Conservation (phyloP, 192 early-diverging fungal genomes). For the Globomyces pollinis-pini region DNA sequence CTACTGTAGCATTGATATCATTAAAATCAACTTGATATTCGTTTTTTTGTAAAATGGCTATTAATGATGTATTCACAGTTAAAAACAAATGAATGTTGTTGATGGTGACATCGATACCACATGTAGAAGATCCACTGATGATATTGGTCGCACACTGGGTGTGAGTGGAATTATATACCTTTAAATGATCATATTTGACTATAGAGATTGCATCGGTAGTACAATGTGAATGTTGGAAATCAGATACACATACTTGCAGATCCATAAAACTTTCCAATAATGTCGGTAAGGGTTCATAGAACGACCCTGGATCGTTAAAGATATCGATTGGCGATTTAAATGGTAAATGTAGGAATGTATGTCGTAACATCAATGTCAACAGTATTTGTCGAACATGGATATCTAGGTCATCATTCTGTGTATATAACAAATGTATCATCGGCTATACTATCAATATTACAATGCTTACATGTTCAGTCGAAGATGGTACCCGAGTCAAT, state of each 20-base stretch:
- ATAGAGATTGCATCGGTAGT: not conserved
- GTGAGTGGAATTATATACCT: too few relatives aligned
- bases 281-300: too few relatives aligned
- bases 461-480: too few relatives aligned
- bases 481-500: too few relatives aligned
- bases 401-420: conserved; percentile 10
- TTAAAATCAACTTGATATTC: too few relatives aligned
- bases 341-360: not conserved
- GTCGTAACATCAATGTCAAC: not conserved
- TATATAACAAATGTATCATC: conserved; percentile 9
- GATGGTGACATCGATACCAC: not conserved
- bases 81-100: conserved; percentile 1
- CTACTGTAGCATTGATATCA: too few relatives aligned
- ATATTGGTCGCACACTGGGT: conserved; percentile 5
- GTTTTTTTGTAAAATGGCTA: too few relatives aligned
- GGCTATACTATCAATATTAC: too few relatives aligned
- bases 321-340: not conserved
- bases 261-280: not conserved
- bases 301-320: too few relatives aligned
- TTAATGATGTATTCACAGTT: not conserved
- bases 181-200: not conserved
- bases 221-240: not conserved
- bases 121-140: conserved; percentile 8
- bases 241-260: not conserved
- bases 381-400: not conserved